A percentile compares a stretch with the other conserved stretches of the same genome.
Evolutionary conservation across 345 rosid genomes (phyloP).

Genomic region (Sapria himalayana): DNA sequence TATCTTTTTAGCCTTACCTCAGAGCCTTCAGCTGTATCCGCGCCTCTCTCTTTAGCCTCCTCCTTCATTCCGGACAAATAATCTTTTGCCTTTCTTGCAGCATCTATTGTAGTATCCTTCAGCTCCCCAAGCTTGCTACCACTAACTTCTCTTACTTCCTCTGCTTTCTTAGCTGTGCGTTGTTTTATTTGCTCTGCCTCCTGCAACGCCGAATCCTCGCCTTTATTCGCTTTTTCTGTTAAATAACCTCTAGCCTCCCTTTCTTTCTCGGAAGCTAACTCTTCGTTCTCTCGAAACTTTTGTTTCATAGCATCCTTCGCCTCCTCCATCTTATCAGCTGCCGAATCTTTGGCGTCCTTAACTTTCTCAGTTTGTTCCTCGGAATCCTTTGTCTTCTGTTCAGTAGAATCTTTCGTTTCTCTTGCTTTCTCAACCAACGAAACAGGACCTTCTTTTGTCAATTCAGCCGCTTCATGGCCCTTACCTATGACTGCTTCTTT

Average conservation of each 20-base stretch:
- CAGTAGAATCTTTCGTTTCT: slow-evolving; percentile 9
- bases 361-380: slow-evolving; percentile 12
- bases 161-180: slow-evolving; percentile 13
- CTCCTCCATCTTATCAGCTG: slow-evolving; percentile 6
- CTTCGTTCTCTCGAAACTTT: slow-evolving; percentile 12
- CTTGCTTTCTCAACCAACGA: slow-evolving; percentile 1
- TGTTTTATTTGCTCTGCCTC: slow-evolving; percentile 12
- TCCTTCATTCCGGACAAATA: slow-evolving; percentile 31
- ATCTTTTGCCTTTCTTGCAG: slow-evolving; percentile 38
- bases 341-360: slow-evolving; percentile 10
- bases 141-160: slow-evolving; percentile 12
- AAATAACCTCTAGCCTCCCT: not conserved
- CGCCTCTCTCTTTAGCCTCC: slow-evolving; percentile 29
- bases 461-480: slow-evolving; percentile 11
- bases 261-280: slow-evolving; percentile 8
- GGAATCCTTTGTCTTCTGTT: slow-evolving; percentile 10
- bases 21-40: slow-evolving; percentile 22
- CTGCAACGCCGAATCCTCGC: slow-evolving; percentile 10
- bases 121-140: slow-evolving; percentile 8
- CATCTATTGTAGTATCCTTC: slow-evolving; percentile 20
- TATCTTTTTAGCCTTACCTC: slow-evolving; percentile 8
- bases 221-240: slow-evolving; percentile 2
- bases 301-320: slow-evolving; percentile 1
- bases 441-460: slow-evolving; percentile 4
- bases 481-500: slow-evolving; percentile 43